Evolutionary conservation across 805 yeast species (phyloP).

Genomic region (Candida sakaeoensis): DNA sequence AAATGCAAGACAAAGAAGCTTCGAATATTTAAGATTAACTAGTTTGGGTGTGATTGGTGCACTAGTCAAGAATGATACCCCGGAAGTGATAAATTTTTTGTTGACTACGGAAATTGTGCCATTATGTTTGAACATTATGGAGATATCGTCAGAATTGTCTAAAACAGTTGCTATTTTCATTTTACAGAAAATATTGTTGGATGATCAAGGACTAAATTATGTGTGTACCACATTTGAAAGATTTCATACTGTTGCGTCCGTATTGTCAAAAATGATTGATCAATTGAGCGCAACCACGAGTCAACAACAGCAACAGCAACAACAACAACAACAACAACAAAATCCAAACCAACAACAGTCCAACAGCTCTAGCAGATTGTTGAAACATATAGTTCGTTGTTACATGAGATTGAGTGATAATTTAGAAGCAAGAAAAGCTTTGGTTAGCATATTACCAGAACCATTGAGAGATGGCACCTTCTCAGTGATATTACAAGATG

Average conservation of each 20-base stretch:
- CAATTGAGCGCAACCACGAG: constrained; percentile 49
- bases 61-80: constrained; percentile 89
- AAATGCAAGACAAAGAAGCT: constrained; percentile 84
- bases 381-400: constrained; percentile 93
- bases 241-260: constrained; percentile 90
- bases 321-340: constrained; percentile 13
- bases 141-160: constrained; percentile 85
- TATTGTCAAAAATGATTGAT: constrained; percentile 81
- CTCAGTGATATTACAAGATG: constrained; percentile 74
- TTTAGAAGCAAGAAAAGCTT: constrained; percentile 82
- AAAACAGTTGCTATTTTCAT: constrained; percentile 97
- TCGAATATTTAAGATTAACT: constrained; percentile 89
- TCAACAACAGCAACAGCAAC: constrained; percentile 14
- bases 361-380: constrained; percentile 66
- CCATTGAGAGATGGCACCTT: constrained; percentile 87
- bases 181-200: constrained; percentile 86
- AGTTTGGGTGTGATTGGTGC: constrained; percentile 97
- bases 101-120: constrained; percentile 97
- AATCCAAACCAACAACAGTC: constrained; percentile 18
- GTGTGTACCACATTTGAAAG: constrained; percentile 95
- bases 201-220: constrained; percentile 86
- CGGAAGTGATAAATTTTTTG: constrained; percentile 88
- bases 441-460: constrained; percentile 80
- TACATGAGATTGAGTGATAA: constrained; percentile 88
- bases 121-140: constrained; percentile 90